phyloP scores from a whole-genome alignment of 2,329 filamentous ascomycete species.

The Verruconis gallopava region DNA sequence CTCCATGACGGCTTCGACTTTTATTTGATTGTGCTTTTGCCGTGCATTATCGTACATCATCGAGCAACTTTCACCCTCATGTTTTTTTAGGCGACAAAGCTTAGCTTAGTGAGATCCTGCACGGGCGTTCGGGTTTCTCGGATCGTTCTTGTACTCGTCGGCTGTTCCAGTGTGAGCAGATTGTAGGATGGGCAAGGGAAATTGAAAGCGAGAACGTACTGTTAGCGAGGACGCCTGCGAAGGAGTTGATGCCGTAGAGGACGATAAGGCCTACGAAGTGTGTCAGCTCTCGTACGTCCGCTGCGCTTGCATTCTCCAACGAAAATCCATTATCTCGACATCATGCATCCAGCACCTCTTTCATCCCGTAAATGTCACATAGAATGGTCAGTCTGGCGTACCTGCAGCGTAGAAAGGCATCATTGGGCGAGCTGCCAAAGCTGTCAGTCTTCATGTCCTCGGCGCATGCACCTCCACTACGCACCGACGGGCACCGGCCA shows the following conservation, averaged over 20 bases:
- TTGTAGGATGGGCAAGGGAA: not conserved
- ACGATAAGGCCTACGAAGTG: slow-evolving; percentile 61
- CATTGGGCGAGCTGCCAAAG: slow-evolving; percentile 66
- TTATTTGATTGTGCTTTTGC: too few relatives aligned
- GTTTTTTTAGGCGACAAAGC: too few relatives aligned
- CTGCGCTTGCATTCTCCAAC: not conserved
- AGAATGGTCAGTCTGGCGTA: too few relatives aligned
- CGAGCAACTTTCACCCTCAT: too few relatives aligned
- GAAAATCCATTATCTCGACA: not conserved
- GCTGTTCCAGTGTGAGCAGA: slow-evolving; percentile 37
- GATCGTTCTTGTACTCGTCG: slow-evolving; percentile 95
- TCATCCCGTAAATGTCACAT: not conserved
- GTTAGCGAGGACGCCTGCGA: slow-evolving; percentile 62
- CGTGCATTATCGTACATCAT: too few relatives aligned
- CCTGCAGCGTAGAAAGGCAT: slow-evolving; percentile 88
- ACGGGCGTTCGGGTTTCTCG: slow-evolving; percentile 55
- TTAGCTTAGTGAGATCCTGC: not conserved
- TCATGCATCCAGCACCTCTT: not conserved
- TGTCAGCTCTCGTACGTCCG: not conserved
- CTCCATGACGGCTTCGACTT: too few relatives aligned
- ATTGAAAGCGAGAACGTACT: slow-evolving; percentile 43
- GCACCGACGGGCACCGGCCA: slow-evolving; percentile 37
- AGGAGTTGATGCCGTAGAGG: slow-evolving; percentile 81
- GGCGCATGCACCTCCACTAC: slow-evolving; percentile 14
- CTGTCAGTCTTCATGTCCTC: slow-evolving; percentile 1